A percentile compares a stretch with the other conserved stretches of the same genome.
Conservation (phyloP, 2,329 filamentous ascomycete species). For the Knufia petricola region DNA sequence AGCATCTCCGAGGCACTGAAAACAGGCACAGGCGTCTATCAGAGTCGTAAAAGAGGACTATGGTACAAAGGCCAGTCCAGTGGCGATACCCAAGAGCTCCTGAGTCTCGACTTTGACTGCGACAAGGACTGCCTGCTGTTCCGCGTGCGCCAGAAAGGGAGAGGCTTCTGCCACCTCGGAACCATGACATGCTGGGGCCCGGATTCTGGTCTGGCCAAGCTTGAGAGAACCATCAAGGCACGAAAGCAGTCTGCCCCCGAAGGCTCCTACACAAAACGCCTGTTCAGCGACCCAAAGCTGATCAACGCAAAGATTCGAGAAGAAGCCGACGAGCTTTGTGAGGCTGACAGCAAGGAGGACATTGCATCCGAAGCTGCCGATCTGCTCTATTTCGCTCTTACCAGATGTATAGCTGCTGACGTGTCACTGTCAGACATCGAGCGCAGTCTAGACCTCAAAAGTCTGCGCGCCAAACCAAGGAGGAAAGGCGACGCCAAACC, state of each 20-base stretch:
- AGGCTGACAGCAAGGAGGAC: conserved; percentile 70
- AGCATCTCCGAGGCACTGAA: conserved; percentile 78
- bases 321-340: conserved; percentile 88
- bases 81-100: conserved; percentile 82
- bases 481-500: conserved; percentile 90
- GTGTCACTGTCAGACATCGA: conserved; percentile 85
- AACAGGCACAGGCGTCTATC: conserved; percentile 79
- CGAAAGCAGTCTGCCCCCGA: conserved; percentile 73
- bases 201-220: conserved; percentile 66
- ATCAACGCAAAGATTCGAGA: conserved; percentile 96
- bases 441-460: conserved; percentile 85
- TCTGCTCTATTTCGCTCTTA: conserved; percentile 88
- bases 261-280: conserved; percentile 84
- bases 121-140: conserved; percentile 89
- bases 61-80: conserved; percentile 97
- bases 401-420: conserved; percentile 76
- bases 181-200: conserved; percentile 89
- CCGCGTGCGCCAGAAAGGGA: conserved; percentile 77
- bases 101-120: conserved; percentile 79
- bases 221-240: conserved; percentile 77
- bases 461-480: conserved; percentile 76
- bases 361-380: conserved; percentile 93
- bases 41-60: conserved; percentile 86
- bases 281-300: conserved; percentile 87
- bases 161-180: conserved; percentile 86